Percentiles rank a stretch among this genome's conserved stretches.
phyloP scores from a whole-genome alignment of 2,329 filamentous ascomycete species.

The Beauveria scarabaeidicola region DNA sequence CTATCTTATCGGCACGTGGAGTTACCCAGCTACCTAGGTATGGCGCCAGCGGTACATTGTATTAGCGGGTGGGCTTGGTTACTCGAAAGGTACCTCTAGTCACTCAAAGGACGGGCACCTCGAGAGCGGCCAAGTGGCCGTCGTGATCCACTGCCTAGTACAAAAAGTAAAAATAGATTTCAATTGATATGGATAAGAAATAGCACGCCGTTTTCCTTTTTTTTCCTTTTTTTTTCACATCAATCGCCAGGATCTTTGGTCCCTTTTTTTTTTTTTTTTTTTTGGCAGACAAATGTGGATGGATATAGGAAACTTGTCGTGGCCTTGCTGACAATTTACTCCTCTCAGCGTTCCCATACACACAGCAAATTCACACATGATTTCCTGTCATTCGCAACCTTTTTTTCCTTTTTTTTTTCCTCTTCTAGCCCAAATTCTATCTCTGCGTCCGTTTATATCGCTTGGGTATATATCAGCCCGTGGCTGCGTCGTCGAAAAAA shows the following conservation, averaged over 20 bases:
- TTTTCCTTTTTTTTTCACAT: neutral
- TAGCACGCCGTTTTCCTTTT: too few relatives aligned
- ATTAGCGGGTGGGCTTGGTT: too few relatives aligned
- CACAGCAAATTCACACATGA: too few relatives aligned
- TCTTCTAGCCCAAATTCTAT: neutral
- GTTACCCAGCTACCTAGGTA: neutral
- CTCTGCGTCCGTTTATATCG: neutral
- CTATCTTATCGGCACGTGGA: slow-evolving; percentile 12
- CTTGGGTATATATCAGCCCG: neutral
- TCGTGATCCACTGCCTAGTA: neutral
- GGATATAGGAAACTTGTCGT: too few relatives aligned
- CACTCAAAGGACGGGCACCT: too few relatives aligned
- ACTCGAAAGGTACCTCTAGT: too few relatives aligned
- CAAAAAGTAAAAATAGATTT: neutral
- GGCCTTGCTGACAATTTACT: too few relatives aligned
- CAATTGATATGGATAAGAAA: too few relatives aligned
- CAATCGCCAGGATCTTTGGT: too few relatives aligned
- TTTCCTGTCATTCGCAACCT: neutral
- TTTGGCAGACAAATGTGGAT: neutral
- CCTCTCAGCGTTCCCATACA: too few relatives aligned
- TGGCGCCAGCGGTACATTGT: too few relatives aligned
- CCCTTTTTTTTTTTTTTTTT: neutral
- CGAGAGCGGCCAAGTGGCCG: neutral
- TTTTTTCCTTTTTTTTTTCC: neutral
- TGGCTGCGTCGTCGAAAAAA: slow-evolving; percentile 9